Evolutionary conservation across 2,329 filamentous ascomycete species (phyloP), one percentile per base, ranked within the genome.

Genomic region (Trichoderma endophyticum): DNA sequence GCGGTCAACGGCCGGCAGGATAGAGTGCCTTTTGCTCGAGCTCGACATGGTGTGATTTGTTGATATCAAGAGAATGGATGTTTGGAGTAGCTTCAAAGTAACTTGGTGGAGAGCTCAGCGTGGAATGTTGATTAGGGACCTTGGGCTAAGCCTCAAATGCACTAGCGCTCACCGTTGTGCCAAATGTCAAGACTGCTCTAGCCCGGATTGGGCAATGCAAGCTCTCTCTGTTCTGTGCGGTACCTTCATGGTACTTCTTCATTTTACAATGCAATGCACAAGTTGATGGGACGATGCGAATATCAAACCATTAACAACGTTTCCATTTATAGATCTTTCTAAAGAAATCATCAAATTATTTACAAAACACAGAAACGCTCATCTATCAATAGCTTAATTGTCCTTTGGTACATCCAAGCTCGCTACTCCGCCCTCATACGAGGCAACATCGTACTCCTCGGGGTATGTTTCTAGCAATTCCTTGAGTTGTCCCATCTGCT

Each of bases 381-480:
- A 18, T 67, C 51, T 43, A 67, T 54, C 34, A 59, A 43, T 26
- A 24, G 5, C 28, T 43, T 36, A 43, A 30, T 59, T 28, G 54
- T 36, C 64, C 32, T 67, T 67, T 18, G 56, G 34, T 39, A 36
- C 57, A 12, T 85, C 84, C 79, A 95, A 78, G 18, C 89, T 91
- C 57, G 89, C 86, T 72, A 90, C 85, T 0, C 94, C 94, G 4
- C 89, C 93, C 75, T 97, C 92, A 81, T 89, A 94, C 75, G 91
- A 89, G 18, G 85, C 86, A 62, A 96, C 79, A 81, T 98, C 94
- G 81, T 99, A 99, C 84, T 99, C 96, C 43, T 93, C 90, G 0
- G 95, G 95, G 83, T 98, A 99, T 76, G 87, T 90, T 76, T 95
- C 90, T 65, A 99, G 79, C 66, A 97, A 87, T n/a, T 89, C 87